Evolutionary conservation across 1,284 basidiomycete genomes (phyloP), one percentile per base, ranked within the genome.

Genomic region (Calocybe gambosa): DNA sequence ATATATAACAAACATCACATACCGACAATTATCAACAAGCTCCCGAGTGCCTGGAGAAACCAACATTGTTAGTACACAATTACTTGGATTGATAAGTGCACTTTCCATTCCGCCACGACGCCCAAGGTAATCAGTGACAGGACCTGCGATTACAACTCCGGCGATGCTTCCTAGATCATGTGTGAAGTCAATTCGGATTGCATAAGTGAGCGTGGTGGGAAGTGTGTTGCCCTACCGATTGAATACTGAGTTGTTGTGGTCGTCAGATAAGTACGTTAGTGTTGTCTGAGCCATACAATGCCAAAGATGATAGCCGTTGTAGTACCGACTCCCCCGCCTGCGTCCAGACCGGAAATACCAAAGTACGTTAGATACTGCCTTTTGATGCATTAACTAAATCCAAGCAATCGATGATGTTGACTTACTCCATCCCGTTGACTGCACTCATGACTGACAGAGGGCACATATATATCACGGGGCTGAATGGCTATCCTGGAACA

Each of bases 101-200:
- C 56, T n/a, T 53, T 67, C 68, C 76, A 80, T 79, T 45, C 73
- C 76, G 19, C 68, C 70, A 18, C 75, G 68, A 41, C 77, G 71
- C 16, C 77, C 77, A 42, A 71, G 68, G 21, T 62, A 61, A 58
- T 77, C 75, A 18, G 70, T 54, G 2, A 69, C 47, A 13, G 71
- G 71, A 1, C 69, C 70, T 18, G 71, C 70, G 18, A 71, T 55
- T 6, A 58, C 45, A 10, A 70, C 68, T 5, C 68, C 69, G 12
- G 62, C 66, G 43, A 73, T 66, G 42, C 59, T 64, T 2, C 63
- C 64, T 57, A 39, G 5, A 50, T 18, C 15, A 23, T 25, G 20
- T 42, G 34, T 6, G 26, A 28, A 28, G 8, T 39, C 35, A 13
- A 6, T 5, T 34, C 21, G 21, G 21, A 4, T 16, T 3, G 15